Percentiles rank a stretch among this genome's conserved stretches.
These are phyloP conservation scores for Rhypophila decipiens DNA, from an alignment of 495 filamentous ascomycete genomes.

Conservation along the genomic window DNA sequence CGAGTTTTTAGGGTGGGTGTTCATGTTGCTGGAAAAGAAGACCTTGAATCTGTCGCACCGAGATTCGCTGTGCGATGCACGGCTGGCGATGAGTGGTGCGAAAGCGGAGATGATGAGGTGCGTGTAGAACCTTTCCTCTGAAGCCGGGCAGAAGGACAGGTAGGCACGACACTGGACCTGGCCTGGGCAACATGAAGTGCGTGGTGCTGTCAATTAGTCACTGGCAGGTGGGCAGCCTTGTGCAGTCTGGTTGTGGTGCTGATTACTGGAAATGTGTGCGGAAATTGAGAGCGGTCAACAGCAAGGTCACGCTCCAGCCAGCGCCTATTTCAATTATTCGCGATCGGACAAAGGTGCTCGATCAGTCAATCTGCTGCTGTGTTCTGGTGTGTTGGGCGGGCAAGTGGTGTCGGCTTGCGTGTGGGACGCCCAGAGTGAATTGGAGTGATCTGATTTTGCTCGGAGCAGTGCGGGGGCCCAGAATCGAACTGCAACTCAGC, in stretches of 20 bases:
- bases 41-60: background rate
- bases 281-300: background rate
- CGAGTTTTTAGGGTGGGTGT: background rate
- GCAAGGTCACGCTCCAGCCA: background rate
- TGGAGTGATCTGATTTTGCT: constrained; percentile 20
- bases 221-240: too few relatives aligned
- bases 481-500: constrained; percentile 16
- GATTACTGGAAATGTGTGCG: background rate
- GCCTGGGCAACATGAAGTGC: background rate
- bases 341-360: background rate
- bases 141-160: constrained; percentile 1
- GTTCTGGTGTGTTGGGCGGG: background rate
- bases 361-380: too few relatives aligned
- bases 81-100: constrained; percentile 9
- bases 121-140: too few relatives aligned
- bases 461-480: constrained; percentile 5
- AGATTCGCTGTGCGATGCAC: constrained; percentile 16
- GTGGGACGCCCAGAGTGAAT: constrained; percentile 5
- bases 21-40: too few relatives aligned
- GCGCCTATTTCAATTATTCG: constrained; percentile 11
- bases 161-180: background rate
- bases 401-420: background rate
- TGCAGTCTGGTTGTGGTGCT: background rate
- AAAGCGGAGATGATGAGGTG: constrained; percentile 9
- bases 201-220: too few relatives aligned